Conservation (phyloP, 441 rosid species). For the Geranium incanum region DNA sequence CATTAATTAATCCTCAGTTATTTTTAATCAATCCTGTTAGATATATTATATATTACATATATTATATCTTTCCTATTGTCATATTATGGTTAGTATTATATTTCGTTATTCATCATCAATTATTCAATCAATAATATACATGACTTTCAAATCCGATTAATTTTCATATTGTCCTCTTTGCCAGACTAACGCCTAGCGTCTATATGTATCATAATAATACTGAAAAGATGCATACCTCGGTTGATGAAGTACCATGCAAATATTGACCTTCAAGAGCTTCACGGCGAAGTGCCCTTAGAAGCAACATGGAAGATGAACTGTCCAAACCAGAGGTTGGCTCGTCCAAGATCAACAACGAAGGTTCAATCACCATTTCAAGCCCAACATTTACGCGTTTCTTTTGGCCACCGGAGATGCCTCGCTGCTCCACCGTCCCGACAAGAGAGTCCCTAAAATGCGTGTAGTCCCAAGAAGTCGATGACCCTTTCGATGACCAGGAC, state of each 20-base stretch:
- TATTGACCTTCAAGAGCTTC: slow-evolving; percentile 94
- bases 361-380: slow-evolving; percentile 99
- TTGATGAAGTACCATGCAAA: slow-evolving; percentile 90
- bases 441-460: slow-evolving; percentile 70
- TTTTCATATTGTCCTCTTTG: no score
- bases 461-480: slow-evolving; percentile 76
- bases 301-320: slow-evolving; percentile 84
- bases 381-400: slow-evolving; percentile 95
- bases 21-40: no score
- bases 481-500: slow-evolving; percentile 91
- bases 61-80: no score
- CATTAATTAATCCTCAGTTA: no score
- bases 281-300: slow-evolving; percentile 83
- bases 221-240: slow-evolving; percentile 47
- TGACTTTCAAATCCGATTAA: no score
- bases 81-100: no score
- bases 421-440: slow-evolving; percentile 91
- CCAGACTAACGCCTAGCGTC: no score
- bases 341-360: slow-evolving; percentile 87
- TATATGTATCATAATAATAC: no score
- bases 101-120: no score
- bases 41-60: no score
- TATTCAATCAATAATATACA: no score
- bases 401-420: slow-evolving; percentile 98
- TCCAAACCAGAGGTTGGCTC: slow-evolving; percentile 98